A percentile compares a stretch with the other conserved stretches of the same genome.
Evolutionary conservation across 2,329 filamentous ascomycete genomes (phyloP).

Genomic region (Pseudogymnoascus sp.): DNA sequence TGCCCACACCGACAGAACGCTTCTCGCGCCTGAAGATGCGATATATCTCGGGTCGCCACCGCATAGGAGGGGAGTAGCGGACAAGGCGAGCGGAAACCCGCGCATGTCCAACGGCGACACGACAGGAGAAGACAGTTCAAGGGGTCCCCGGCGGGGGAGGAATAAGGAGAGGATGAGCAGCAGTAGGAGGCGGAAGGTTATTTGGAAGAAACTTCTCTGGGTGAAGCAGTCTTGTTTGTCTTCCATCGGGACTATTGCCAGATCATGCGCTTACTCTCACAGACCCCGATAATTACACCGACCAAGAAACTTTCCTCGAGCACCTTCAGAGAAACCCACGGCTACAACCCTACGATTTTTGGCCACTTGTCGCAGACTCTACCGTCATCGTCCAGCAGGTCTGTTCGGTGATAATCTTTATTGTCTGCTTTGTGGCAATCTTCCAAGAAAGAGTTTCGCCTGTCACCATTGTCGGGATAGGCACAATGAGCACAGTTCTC

Average conservation of each 20-base stretch:
- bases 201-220: constrained; percentile 96
- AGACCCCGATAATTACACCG: constrained; percentile 99
- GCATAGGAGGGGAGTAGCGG: constrained; percentile 35
- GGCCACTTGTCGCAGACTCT: constrained; percentile 88
- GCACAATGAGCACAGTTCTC: constrained; percentile 70
- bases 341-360: constrained; percentile 93
- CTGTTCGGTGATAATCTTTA: constrained; percentile 87
- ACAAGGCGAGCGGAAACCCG: constrained; percentile 34
- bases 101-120: constrained; percentile 22
- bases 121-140: constrained; percentile 12
- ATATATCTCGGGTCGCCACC: constrained; percentile 57
- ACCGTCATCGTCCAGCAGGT: constrained; percentile 97
- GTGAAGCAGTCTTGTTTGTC: constrained; percentile 84
- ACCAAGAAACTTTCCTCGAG: constrained; percentile 92
- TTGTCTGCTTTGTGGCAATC: constrained; percentile 89
- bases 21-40: constrained; percentile 77
- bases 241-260: not conserved
- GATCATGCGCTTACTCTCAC: constrained; percentile 17
- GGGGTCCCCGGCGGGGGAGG: constrained; percentile 18
- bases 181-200: constrained; percentile 54
- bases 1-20: constrained; percentile 44
- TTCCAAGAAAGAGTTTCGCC: constrained; percentile 81
- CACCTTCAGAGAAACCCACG: constrained; percentile 91
- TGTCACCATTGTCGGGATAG: constrained; percentile 78
- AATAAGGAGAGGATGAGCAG: constrained; percentile 37